Percentiles rank a stretch among this genome's conserved stretches.
Conservation (phyloP, 2,329 filamentous ascomycete species). For the Fusarium dimerum region DNA sequence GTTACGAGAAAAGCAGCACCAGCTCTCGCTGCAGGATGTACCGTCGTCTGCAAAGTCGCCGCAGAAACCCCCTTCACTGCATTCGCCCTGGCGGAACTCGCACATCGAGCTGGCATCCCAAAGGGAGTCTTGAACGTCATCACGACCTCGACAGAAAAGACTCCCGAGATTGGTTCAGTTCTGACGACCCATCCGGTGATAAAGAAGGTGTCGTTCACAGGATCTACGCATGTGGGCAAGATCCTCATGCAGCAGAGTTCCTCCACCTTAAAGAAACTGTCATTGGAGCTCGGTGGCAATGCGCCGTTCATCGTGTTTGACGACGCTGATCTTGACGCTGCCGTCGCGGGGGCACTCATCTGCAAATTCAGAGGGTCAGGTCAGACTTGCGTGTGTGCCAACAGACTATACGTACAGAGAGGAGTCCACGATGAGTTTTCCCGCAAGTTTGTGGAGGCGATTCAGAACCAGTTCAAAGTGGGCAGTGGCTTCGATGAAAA, state of each 20-base stretch:
- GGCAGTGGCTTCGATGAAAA: conserved; percentile 56
- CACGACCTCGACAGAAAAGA: conserved; percentile 70
- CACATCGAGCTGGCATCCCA: conserved; percentile 80
- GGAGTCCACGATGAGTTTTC: conserved; percentile 61
- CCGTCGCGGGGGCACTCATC: conserved; percentile 64
- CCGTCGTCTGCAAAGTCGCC: conserved; percentile 82
- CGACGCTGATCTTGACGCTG: conserved; percentile 69
- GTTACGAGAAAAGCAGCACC: conserved; percentile 49
- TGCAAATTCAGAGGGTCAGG: conserved; percentile 73
- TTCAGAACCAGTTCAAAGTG: conserved; percentile 59
- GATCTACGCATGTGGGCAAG: conserved; percentile 49
- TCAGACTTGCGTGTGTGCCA: conserved; percentile 70
- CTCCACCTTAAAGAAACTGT: conserved; percentile 71
- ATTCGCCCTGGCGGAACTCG: conserved; percentile 81
- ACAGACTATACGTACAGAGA: conserved; percentile 60
- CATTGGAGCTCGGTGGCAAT: conserved; percentile 74
- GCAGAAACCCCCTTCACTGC: conserved; percentile 88
- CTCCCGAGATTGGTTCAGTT: conserved; percentile 70
- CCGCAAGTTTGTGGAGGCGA: conserved; percentile 45
- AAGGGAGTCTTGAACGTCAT: conserved; percentile 86
- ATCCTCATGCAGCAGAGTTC: conserved; percentile 69
- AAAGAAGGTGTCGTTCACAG: conserved; percentile 74
- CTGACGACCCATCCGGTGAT: conserved; percentile 42
- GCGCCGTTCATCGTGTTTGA: conserved; percentile 78
- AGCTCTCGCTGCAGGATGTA: conserved; percentile 70